These are phyloP conservation scores for Solanum piurae DNA, from an alignment of 257 asterid species.

Conservation along the genomic window DNA sequence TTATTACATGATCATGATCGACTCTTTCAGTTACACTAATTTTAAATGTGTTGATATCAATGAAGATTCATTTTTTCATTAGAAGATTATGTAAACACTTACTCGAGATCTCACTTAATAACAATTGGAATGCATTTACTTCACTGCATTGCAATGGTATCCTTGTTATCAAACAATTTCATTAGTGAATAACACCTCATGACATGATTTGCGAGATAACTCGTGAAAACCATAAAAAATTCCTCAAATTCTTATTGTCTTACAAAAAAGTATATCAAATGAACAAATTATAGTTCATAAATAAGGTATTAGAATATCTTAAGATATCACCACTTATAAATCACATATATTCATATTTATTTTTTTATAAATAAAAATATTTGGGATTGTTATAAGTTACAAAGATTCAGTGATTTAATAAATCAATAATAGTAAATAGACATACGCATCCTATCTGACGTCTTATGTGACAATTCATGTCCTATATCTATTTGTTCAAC, in stretches of 20 bases:
- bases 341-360: too few relatives aligned
- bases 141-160: neutral
- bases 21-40: neutral
- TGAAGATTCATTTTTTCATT: neutral
- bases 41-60: neutral
- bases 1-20: too few relatives aligned
- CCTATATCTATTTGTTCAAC: too few relatives aligned
- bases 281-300: neutral
- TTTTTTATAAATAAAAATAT: too few relatives aligned
- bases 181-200: neutral
- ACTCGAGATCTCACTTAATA: neutral
- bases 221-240: neutral
- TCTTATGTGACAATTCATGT: too few relatives aligned
- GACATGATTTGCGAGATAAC: neutral
- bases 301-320: too few relatives aligned
- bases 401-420: too few relatives aligned
- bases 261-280: neutral
- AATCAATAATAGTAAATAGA: too few relatives aligned
- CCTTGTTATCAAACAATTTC: neutral
- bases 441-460: fast-evolving
- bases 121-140: neutral
- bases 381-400: too few relatives aligned
- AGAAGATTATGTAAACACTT: neutral
- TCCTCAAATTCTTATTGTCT: neutral
- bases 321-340: too few relatives aligned